Percentiles rank a stretch among this genome's conserved stretches.
These are phyloP conservation scores for Fraxinus angustifolia DNA, from an alignment of 305 asterid genomes.

Conservation along the genomic window DNA sequence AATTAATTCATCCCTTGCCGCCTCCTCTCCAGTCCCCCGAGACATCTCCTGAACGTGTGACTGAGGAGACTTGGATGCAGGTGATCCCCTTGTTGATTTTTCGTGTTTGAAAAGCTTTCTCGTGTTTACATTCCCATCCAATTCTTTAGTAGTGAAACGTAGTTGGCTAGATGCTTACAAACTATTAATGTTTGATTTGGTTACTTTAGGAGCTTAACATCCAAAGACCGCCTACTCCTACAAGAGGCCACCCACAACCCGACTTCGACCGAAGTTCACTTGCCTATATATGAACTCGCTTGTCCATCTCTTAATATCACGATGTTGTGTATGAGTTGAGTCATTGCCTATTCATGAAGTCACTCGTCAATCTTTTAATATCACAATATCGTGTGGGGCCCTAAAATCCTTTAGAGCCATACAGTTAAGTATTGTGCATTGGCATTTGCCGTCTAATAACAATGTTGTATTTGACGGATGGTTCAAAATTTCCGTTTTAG, in stretches of 20 bases:
- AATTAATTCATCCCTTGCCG: conserved; percentile 92
- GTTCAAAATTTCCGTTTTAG: conserved; percentile 5
- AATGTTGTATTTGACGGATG: conserved; percentile 21
- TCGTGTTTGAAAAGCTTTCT: background rate
- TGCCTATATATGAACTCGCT: conserved; percentile 58
- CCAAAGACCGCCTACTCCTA: conserved; percentile 98
- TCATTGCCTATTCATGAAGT: background rate
- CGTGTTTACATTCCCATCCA: background rate
- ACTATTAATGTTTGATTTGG: conserved; percentile 5
- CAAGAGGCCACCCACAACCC: conserved; percentile 97
- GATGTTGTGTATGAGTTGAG: background rate
- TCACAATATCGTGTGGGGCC: background rate
- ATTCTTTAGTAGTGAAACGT: background rate
- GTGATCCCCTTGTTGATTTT: conserved; percentile 27
- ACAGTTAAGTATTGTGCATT: background rate
- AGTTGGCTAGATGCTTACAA: background rate
- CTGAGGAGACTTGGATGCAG: conserved; percentile 97
- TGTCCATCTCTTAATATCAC: background rate
- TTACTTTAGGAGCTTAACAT: conserved; percentile 81
- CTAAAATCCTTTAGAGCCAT: background rate
- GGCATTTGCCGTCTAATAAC: background rate
- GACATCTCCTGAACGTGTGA: conserved; percentile 84
- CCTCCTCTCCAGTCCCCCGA: conserved; percentile 93
- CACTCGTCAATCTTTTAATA: background rate
- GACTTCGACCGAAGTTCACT: conserved; percentile 86